A percentile compares a stretch with the other conserved stretches of the same genome.
phyloP scores from a whole-genome alignment of 192 early-diverging fungal species.

The Linderina pennispora region DNA sequence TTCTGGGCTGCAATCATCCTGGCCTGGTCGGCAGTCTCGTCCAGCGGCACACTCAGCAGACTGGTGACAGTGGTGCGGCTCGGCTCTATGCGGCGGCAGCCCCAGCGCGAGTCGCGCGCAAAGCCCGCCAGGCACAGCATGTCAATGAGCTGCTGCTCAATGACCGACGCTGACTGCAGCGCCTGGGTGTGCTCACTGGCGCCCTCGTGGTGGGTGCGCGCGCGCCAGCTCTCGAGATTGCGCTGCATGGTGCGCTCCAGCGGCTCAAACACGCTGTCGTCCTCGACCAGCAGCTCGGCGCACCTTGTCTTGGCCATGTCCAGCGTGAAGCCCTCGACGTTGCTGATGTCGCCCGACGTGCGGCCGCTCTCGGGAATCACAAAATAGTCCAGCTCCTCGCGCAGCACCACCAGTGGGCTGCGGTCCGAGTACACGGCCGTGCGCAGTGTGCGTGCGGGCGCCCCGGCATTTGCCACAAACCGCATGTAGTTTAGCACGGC shows the following conservation, averaged over 20 bases:
- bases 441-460: constrained; percentile 2
- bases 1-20: constrained; percentile 72
- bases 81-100: constrained; percentile 66
- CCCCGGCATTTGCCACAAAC: constrained; percentile 22
- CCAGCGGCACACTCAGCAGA: constrained; percentile 61
- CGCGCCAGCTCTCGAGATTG: constrained; percentile 39
- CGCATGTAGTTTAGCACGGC: constrained; percentile 47
- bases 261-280: constrained; percentile 68
- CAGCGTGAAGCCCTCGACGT: constrained; percentile 36
- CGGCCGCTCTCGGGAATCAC: constrained; percentile 42
- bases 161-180: constrained; percentile 33
- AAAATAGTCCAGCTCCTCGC: constrained; percentile 79
- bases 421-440: constrained; percentile 44
- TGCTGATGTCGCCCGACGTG: constrained; percentile 39
- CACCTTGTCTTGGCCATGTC: constrained; percentile 55
- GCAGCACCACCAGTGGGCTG: constrained; percentile 65
- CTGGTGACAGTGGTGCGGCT: constrained; percentile 61
- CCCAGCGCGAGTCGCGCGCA: constrained; percentile 63
- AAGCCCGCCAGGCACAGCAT: constrained; percentile 78
- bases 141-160: constrained; percentile 75
- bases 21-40: constrained; percentile 59
- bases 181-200: constrained; percentile 39
- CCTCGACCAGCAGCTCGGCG: constrained; percentile 56
- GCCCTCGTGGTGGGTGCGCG: constrained; percentile 34
- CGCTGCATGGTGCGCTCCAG: constrained; percentile 67